These are phyloP conservation scores for Grosmannia penicillata DNA, from an alignment of 2,329 filamentous ascomycete species.

Conservation along the genomic window DNA sequence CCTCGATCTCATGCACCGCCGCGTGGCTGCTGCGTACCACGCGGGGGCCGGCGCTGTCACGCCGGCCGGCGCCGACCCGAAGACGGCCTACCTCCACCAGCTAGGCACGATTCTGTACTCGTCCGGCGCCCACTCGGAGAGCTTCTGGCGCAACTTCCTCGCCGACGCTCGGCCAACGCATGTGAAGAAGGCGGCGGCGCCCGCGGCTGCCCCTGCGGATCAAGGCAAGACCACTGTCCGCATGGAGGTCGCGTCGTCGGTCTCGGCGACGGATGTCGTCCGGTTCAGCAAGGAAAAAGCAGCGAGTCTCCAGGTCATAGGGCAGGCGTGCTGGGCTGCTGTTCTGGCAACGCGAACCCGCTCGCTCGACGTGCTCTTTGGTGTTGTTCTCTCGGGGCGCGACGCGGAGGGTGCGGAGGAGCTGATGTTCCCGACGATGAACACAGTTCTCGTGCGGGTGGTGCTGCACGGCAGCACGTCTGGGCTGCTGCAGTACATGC, in stretches of 20 bases:
- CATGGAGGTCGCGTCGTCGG: constrained; percentile 27
- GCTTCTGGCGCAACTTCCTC: constrained; percentile 62
- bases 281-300: constrained; percentile 49
- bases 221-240: constrained; percentile 18
- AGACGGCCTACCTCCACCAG: constrained; percentile 1
- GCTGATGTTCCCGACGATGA: constrained; percentile 81
- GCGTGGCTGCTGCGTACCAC: constrained; percentile 52
- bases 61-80: not conserved
- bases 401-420: constrained; percentile 53
- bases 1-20: constrained; percentile 55
- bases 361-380: constrained; percentile 65
- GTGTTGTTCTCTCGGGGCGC: constrained; percentile 72
- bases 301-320: constrained; percentile 62
- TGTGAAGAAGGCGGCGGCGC: no score
- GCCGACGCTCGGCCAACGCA: constrained; percentile 27
- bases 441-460: constrained; percentile 63
- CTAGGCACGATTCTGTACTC: constrained; percentile 38
- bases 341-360: constrained; percentile 48
- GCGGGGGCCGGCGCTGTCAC: constrained; percentile 18
- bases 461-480: constrained; percentile 53
- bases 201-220: no score
- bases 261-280: constrained; percentile 26
- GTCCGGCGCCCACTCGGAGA: constrained; percentile 23
- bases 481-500: constrained; percentile 57
- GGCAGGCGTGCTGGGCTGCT: constrained; percentile 63